These are phyloP conservation scores for Blastobotrys petasosporus DNA, from an alignment of 1,139 yeast species.

Conservation along the genomic window DNA sequence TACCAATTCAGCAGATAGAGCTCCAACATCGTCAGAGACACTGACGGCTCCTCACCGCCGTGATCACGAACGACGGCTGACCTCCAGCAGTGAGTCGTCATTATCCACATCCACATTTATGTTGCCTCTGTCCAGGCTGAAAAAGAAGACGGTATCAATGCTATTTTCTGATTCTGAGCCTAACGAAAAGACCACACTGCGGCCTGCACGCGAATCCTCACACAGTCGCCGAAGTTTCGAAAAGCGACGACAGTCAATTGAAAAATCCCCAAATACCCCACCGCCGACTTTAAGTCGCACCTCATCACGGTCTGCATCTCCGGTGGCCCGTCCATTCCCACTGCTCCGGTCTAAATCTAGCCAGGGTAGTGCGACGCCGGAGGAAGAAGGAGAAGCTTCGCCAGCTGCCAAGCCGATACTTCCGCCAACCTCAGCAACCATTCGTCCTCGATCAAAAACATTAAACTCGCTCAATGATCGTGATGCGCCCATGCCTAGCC, in stretches of 20 bases:
- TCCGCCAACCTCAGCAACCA: neutral
- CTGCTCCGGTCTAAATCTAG: slow-evolving; percentile 9
- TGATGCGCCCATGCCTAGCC: slow-evolving; percentile 2
- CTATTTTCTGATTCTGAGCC: slow-evolving; percentile 14
- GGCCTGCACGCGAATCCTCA: too few relatives aligned
- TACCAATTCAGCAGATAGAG: too few relatives aligned
- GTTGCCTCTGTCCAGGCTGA: slow-evolving; percentile 17
- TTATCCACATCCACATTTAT: slow-evolving; percentile 11
- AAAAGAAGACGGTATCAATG: slow-evolving; percentile 18
- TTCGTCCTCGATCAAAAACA: slow-evolving; percentile 14
- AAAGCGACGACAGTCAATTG: neutral
- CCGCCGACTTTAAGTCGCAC: too few relatives aligned
- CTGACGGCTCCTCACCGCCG: too few relatives aligned
- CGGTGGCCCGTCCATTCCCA: slow-evolving; percentile 1
- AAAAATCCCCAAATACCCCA: neutral
- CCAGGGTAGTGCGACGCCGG: slow-evolving; percentile 14
- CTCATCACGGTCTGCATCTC: slow-evolving; percentile 3
- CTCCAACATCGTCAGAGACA: too few relatives aligned
- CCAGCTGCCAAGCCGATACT: neutral
- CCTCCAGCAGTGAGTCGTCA: slow-evolving; percentile 1
- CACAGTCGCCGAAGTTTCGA: neutral
- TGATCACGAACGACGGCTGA: neutral
- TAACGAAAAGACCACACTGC: neutral
- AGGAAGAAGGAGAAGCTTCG: slow-evolving; percentile 4
- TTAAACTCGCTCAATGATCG: slow-evolving; percentile 12